These are phyloP conservation scores for Fusarium luffae DNA, from an alignment of 2,329 filamentous ascomycete genomes.

Conservation along the genomic window DNA sequence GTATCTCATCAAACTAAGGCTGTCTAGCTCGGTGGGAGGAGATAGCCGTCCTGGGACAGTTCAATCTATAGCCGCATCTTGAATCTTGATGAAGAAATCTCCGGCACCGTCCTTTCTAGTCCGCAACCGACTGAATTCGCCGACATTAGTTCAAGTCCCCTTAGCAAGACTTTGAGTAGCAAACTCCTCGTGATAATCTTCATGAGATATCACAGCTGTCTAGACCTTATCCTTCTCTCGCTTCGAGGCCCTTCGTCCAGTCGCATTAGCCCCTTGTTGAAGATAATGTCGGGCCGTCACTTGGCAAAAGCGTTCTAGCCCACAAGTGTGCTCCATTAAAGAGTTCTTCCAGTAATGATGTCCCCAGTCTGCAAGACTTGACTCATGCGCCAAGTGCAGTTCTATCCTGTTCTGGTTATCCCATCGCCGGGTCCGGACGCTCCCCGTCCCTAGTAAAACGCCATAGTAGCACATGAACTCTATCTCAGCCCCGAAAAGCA, in stretches of 20 bases:
- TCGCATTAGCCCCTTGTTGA: neutral
- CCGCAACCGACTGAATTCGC: neutral
- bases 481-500: neutral
- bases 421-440: neutral
- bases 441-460: neutral
- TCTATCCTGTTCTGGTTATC: neutral
- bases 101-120: neutral
- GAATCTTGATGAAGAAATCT: neutral
- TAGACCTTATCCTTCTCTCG: neutral
- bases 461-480: neutral
- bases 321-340: neutral
- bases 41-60: neutral
- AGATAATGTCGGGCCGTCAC: neutral
- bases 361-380: neutral
- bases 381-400: neutral
- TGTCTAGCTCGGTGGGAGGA: neutral
- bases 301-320: neutral
- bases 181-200: accelerated
- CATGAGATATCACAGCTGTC: neutral
- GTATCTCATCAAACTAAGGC: neutral
- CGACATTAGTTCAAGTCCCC: neutral
- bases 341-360: neutral
- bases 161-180: accelerated
- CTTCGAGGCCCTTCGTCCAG: neutral
- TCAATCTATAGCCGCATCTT: neutral